phyloP scores from a whole-genome alignment of 2,329 filamentous ascomycete genomes.

The Aspergillus floridensis region DNA sequence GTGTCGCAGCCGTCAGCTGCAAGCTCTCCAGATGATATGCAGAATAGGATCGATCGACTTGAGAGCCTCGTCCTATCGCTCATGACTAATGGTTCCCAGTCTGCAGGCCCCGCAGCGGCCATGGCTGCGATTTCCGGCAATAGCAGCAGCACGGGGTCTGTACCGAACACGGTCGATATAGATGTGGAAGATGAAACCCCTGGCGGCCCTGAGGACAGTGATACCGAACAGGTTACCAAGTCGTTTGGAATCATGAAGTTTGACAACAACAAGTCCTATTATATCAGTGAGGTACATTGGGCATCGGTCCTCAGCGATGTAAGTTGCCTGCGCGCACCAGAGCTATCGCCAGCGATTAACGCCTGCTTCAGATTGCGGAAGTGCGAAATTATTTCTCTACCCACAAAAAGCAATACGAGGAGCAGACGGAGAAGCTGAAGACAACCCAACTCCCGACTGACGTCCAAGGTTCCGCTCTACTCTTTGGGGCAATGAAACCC shows the following conservation, averaged over 20 bases:
- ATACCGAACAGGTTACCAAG: constrained; percentile 67
- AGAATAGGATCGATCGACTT: constrained; percentile 92
- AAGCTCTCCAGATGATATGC: constrained; percentile 87
- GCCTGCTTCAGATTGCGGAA: constrained; percentile 67
- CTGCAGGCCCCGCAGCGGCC: constrained; percentile 58
- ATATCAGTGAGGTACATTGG: constrained; percentile 82
- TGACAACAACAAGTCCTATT: constrained; percentile 74
- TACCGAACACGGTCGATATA: constrained; percentile 35
- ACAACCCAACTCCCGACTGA: constrained; percentile 59
- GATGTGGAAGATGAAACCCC: constrained; percentile 56
- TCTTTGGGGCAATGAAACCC: constrained; percentile 70
- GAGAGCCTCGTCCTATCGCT: constrained; percentile 88
- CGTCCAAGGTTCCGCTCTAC: constrained; percentile 67
- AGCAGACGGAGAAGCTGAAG: constrained; percentile 73
- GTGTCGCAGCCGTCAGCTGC: constrained; percentile 53
- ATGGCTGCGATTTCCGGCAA: constrained; percentile 53
- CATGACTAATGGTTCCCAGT: constrained; percentile 81
- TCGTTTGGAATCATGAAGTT: constrained; percentile 82
- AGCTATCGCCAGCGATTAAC: constrained; percentile 9
- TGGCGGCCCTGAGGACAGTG: constrained; percentile 61
- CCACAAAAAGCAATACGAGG: constrained; percentile 86
- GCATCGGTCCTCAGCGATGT: constrained; percentile 71
- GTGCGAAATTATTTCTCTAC: constrained; percentile 85
- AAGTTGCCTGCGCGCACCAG: constrained; percentile 23
- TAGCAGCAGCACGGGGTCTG: constrained; percentile 40